phyloP scores from a whole-genome alignment of 371 early-diverging fungal species.

The Rhizopus microsporus region DNA sequence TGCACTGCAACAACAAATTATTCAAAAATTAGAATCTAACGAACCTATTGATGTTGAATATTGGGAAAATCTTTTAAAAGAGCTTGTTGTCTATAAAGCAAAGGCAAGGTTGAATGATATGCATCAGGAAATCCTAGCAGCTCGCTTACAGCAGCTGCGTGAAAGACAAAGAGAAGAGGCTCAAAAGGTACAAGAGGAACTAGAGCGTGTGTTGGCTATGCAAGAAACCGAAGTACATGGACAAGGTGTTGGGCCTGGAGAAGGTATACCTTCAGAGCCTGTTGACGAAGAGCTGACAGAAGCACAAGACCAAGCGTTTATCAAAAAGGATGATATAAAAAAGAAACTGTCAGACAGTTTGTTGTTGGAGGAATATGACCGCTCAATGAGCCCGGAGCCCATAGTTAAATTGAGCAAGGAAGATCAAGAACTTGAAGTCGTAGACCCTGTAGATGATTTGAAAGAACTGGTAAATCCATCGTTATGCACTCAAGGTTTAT shows the following conservation, averaged over 20 bases:
- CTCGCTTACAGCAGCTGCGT: conserved; percentile 72
- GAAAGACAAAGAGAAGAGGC: conserved; percentile 66
- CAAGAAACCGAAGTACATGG: conserved; percentile 54
- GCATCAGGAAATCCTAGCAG: conserved; percentile 73
- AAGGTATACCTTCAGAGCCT: conserved; percentile 47
- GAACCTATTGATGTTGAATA: conserved; percentile 91
- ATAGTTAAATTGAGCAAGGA: conserved; percentile 49
- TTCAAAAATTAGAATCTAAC: conserved; percentile 64
- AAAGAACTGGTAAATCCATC: conserved; percentile 55
- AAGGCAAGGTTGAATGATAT: conserved; percentile 73
- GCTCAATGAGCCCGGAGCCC: conserved; percentile 70
- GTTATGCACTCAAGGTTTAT: not conserved
- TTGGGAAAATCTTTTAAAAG: conserved; percentile 86
- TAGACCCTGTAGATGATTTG: conserved; percentile 67
- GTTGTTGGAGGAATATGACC: conserved; percentile 52
- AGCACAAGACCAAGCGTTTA: conserved; percentile 39
- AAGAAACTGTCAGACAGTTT: conserved; percentile 18
- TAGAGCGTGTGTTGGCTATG: conserved; percentile 60
- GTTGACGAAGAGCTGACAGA: conserved; percentile 47
- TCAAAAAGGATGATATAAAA: conserved; percentile 10
- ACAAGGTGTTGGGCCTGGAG: conserved; percentile 47
- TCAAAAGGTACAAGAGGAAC: conserved; percentile 66
- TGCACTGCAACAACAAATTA: conserved; percentile 72
- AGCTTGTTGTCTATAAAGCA: conserved; percentile 81
- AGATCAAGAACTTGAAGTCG: conserved; percentile 57